Evolutionary conservation across 257 asterid species (phyloP).

Genomic region (Nemophila menziesii): DNA sequence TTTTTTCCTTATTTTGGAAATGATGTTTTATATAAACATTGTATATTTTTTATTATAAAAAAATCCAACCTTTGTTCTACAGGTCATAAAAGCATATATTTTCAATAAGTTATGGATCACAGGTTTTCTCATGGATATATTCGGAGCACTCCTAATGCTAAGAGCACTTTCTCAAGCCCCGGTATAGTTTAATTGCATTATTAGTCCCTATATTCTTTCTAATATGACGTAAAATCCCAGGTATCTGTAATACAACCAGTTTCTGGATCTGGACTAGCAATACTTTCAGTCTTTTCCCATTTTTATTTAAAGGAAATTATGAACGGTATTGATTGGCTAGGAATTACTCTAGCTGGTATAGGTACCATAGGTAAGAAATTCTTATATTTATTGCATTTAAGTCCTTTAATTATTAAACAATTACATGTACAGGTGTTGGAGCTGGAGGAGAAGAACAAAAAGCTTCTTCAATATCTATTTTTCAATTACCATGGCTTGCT

Average conservation of each 20-base stretch:
- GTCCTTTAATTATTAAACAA: neutral
- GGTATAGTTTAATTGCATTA: slow-evolving; percentile 27
- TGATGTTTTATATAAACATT: neutral
- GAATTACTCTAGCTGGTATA: slow-evolving; percentile 77
- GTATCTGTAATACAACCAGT: slow-evolving; percentile 97
- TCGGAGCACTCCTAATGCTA: slow-evolving; percentile 90
- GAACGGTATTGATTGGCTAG: slow-evolving; percentile 96
- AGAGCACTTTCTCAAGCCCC: slow-evolving; percentile 94
- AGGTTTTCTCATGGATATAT: slow-evolving; percentile 88
- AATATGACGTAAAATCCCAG: slow-evolving; percentile 21
- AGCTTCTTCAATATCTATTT: slow-evolving; percentile 50
- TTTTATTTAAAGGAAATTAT: slow-evolving; percentile 91
- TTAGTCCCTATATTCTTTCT: slow-evolving; percentile 5
- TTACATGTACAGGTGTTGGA: slow-evolving; percentile 59
- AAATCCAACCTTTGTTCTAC: slow-evolving; percentile 14
- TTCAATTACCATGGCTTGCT: slow-evolving; percentile 77
- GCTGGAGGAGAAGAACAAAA: slow-evolving; percentile 98
- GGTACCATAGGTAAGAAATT: slow-evolving; percentile 99
- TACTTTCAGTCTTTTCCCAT: slow-evolving; percentile 93
- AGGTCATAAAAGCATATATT: slow-evolving; percentile 90
- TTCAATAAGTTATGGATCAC: slow-evolving; percentile 73
- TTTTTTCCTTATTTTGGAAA: no score
- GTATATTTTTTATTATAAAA: neutral
- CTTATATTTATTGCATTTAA: no score
- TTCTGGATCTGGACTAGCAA: slow-evolving; percentile 98